phyloP scores from a whole-genome alignment of 108 stramenopile species.

The Skeletonema costatum region DNA sequence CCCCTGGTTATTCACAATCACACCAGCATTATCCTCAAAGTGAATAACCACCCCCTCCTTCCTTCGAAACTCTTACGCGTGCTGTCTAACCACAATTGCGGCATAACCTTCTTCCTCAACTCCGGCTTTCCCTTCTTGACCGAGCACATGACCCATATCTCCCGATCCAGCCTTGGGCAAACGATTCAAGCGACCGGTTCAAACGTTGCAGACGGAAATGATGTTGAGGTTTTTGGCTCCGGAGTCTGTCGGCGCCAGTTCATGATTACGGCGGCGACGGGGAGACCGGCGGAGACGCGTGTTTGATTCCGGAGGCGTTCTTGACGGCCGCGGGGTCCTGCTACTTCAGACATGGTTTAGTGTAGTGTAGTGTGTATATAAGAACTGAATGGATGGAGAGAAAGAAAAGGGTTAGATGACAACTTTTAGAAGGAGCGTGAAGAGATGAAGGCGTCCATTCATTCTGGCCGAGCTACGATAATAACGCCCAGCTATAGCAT shows the following conservation, averaged over 20 bases:
- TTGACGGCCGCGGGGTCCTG: slow-evolving; percentile 84
- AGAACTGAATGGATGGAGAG: background rate
- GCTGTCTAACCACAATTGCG: slow-evolving; percentile 98
- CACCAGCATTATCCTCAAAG: slow-evolving; percentile 99
- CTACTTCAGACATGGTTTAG: slow-evolving; percentile 30
- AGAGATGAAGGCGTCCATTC: too few relatives aligned
- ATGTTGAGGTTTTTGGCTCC: slow-evolving; percentile 99
- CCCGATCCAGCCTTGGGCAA: slow-evolving; percentile 96
- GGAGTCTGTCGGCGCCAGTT: slow-evolving; percentile 99
- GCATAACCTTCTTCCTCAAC: slow-evolving; percentile 99
- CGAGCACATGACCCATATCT: slow-evolving; percentile 99
- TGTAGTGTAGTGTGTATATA: background rate
- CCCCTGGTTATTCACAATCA: slow-evolving; percentile 99
- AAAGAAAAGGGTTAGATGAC: background rate
- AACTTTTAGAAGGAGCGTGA: background rate
- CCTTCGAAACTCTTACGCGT: slow-evolving; percentile 99
- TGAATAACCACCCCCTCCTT: slow-evolving; percentile 99
- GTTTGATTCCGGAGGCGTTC: slow-evolving; percentile 97
- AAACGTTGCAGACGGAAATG: slow-evolving; percentile 98
- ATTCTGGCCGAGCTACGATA: background rate
- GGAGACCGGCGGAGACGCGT: slow-evolving; percentile 98
- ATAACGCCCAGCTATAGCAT: background rate
- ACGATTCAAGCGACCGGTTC: slow-evolving; percentile 97
- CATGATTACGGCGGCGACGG: slow-evolving; percentile 97
- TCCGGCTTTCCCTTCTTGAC: slow-evolving; percentile 99